Base-by-base conservation (phyloP, 768 basidiomycete species). In the Termitomyces sp. region DNA sequence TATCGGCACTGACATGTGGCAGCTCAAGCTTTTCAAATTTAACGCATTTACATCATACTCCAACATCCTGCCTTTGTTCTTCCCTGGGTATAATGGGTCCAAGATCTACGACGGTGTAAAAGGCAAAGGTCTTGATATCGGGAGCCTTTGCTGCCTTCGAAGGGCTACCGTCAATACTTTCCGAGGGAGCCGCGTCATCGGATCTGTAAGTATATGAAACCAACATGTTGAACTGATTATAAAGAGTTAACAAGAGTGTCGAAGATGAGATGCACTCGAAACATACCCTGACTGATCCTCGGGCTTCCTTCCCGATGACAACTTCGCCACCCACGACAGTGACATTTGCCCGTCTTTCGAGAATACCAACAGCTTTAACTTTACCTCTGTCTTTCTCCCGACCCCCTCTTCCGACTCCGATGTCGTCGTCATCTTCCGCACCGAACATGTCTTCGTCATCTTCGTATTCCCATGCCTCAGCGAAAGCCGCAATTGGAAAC, bases 401-500 rank as follows among this genome's bases (percentile, higher is more conserved):
- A 41, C 73, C 68, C 60, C 76, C 63, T 65, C 76, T 59, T 37
- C 68, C 59, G 32, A 69, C 34, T 65, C 74, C 63, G 31, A 71
- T 62, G 55, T 72, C 74, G 46, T 76, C 76, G 26, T 75, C 77
- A 10, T 80, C 88, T 29, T 88, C 89, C 49, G 90, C 92, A 37
- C 81, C 84, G 64, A 88, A 87, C 89, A 92, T 90, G 44, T 92
- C 94, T 57, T 96, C 94, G 58, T 94, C 94, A 54, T 97, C 96
- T 32, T 97, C 96, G 60, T 94, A 97, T 70, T 98, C 94, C 96
- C 96, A 98, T 34, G 92, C 93, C 68, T 98, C 97, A 18, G 93
- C 93, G 67, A 90, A 95, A 2, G 96, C 91, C 14, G 89, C 86
- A 47, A 98, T 84, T 5, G 89, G 76, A 68, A 99, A 96, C 9